Base-by-base conservation (phyloP, 2,329 filamentous ascomycete genomes). In the Phyllosticta citrichinensis region DNA sequence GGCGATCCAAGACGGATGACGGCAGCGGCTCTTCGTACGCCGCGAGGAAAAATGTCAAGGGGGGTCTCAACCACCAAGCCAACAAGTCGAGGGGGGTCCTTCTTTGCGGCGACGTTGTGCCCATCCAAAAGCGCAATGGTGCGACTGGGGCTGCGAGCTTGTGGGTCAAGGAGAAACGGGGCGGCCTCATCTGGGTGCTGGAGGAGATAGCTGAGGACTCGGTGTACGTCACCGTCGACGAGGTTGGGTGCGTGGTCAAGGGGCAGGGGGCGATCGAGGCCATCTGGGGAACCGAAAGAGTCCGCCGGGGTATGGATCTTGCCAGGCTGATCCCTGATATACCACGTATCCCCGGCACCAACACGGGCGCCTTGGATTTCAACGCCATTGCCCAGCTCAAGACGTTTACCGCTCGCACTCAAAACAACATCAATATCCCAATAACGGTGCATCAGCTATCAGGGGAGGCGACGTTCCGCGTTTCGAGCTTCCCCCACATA, bases 161-260 rank as follows among this genome's bases (percentile, higher is more conserved):
- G 50, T 99, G 94, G 94, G 94, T 99, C 3, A 99, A 99, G 77
- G 94, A 99, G 74, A 99, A 99, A 75, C 84, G 87, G 56, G 86
- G 91, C 58, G 92, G 93, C 10, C 76, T 99, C 63, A 97, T 99
- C 63, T 99, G 94, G 94, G 94, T 99, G 9, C 77, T 99, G 2
- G 94, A 99, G 73, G 94, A 99, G 75, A 97, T 99, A 63, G 90
- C 93, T 60, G 94, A 99, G 74, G 92, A 99, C 71, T 87, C 94
- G 50, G 91, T 89, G 3, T 83, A 85, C 63, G 75, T 99, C 52
- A 81, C 80, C 11, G 81, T 96, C 20, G 89, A 95, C 69, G 87
- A 91, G 61, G 86, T 90, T 27, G 91, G 91, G 52, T 81, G 82
- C 52, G 83, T 97, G 19, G 81, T 84, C 27, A 84, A 82, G 57